These are phyloP conservation scores for Stereocaulon alpinum DNA, from an alignment of 495 filamentous ascomycete genomes.

Conservation along the genomic window DNA sequence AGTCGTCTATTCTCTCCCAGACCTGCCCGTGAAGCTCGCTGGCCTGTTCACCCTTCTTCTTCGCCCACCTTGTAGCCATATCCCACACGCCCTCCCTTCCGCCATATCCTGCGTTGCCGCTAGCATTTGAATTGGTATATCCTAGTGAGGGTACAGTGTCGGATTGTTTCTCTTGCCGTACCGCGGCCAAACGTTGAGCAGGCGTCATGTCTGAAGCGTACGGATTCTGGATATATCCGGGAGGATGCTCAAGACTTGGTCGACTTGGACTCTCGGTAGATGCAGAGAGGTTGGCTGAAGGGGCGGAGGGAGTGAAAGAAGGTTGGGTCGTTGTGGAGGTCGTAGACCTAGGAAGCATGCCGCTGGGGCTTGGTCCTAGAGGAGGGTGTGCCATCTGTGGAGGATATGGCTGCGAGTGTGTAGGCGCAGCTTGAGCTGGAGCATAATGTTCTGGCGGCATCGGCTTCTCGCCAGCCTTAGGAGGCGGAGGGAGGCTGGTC, in stretches of 20 bases:
- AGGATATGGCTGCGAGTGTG: slow-evolving; percentile 28
- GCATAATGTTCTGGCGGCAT: slow-evolving; percentile 26
- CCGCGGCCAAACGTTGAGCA: slow-evolving; percentile 25
- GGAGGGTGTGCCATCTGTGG: slow-evolving; percentile 35
- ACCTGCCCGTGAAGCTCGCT: slow-evolving; percentile 55
- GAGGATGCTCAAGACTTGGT: slow-evolving; percentile 36
- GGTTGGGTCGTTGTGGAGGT: slow-evolving; percentile 30
- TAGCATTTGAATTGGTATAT: slow-evolving; percentile 15
- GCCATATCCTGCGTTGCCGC: slow-evolving; percentile 23
- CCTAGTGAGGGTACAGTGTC: slow-evolving; percentile 11
- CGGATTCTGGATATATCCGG: slow-evolving; percentile 47
- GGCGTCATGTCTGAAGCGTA: slow-evolving; percentile 36
- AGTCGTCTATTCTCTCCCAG: slow-evolving; percentile 29
- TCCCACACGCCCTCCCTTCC: slow-evolving; percentile 41
- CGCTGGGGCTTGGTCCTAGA: slow-evolving; percentile 16
- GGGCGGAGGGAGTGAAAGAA: slow-evolving; percentile 20
- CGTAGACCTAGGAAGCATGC: slow-evolving; percentile 21
- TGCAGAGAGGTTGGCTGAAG: slow-evolving; percentile 12
- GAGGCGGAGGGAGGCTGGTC: slow-evolving; percentile 41
- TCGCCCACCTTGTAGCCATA: slow-evolving; percentile 50
- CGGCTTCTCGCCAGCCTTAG: slow-evolving; percentile 39
- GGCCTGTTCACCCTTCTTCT: slow-evolving; percentile 50
- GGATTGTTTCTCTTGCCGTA: slow-evolving; percentile 26
- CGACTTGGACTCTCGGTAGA: slow-evolving; percentile 20
- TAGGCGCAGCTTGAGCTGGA: slow-evolving; percentile 23